Conservation (phyloP, 2,329 filamentous ascomycete genomes). For the Penicillium sp. region DNA sequence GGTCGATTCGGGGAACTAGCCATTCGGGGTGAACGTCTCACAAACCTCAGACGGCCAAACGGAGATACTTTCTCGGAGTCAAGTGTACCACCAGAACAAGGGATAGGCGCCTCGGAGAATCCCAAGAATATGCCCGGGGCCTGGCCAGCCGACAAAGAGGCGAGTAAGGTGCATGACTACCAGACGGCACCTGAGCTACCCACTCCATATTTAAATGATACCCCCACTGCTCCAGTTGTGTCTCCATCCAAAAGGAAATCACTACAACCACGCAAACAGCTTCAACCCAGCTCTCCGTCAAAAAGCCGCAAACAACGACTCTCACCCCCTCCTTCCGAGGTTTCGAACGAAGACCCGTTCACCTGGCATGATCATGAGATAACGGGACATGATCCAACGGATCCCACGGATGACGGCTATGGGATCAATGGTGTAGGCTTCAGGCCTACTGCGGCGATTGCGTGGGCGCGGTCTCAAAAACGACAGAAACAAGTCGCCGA, state of each 20-base stretch:
- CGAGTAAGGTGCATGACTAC: constrained; percentile 4
- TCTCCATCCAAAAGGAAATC: constrained; percentile 22
- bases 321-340: constrained; percentile 35
- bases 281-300: constrained; percentile 17
- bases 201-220: constrained; percentile 3
- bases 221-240: constrained; percentile 4
- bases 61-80: constrained; percentile 8
- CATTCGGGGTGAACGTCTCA: constrained; percentile 33
- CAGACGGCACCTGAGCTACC: not conserved
- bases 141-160: constrained; percentile 9
- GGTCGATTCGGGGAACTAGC: constrained; percentile 42
- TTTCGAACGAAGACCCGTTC: constrained; percentile 32
- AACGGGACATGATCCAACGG: constrained; percentile 58
- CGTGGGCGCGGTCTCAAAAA: constrained; percentile 56
- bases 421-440: constrained; percentile 66
- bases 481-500: constrained; percentile 60
- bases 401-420: constrained; percentile 61
- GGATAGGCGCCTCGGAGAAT: constrained; percentile 14
- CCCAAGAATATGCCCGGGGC: constrained; percentile 21
- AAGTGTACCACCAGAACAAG: constrained; percentile 8
- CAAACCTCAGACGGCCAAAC: constrained; percentile 17
- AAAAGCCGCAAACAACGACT: constrained; percentile 28
- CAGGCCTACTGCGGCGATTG: constrained; percentile 59
- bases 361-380: constrained; percentile 63
- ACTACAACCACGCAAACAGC: constrained; percentile 27